Base-by-base conservation (phyloP, 2,329 filamentous ascomycete genomes). In the Cadophora sp. region DNA sequence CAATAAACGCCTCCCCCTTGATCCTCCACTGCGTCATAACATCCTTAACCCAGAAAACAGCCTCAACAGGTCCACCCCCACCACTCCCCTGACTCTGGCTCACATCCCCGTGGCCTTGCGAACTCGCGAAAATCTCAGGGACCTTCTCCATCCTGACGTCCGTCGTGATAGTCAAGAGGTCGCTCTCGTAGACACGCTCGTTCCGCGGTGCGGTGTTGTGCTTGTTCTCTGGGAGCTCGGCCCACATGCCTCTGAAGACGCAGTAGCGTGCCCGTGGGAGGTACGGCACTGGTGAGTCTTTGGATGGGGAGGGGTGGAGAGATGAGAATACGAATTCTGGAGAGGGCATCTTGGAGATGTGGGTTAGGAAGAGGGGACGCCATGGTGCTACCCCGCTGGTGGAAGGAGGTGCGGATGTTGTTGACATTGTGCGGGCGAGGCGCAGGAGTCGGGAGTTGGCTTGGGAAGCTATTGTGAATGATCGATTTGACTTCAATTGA, bases 81-180 rank as follows among this genome's bases (percentile, higher is more conserved):
- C 89, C 89, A 69, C 83, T 84, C 64, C 87, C 82, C 79, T 82
- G 71, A 73, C 80, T 76, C 59, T 79, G 75, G 6, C 75, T 76
- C 41, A 79, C 79, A 39, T 80, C 77, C 7, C 83, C 83, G 61
- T 83, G 79, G 8, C 81, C 83, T 27, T 79, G 77, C 13, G 81
- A 81, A 5, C 80, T 83, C 6, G 80, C 81, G 69, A 89, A 87
- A 3, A 98, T 79, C 78, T 97, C 90, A 2, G 83, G 82, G 0
- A 91, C 83, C 82, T 98, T 98, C 67, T 89, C 85, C 93, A 96
- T 97, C 55, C 95, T 87, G 9, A 87, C 87, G 78, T 98, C 96
- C 0, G 94, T 97, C 0, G 95, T 97, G 75, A 97, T 90, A 0
- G 91, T 90, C 3, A 91, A 86, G 73, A 95, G 81, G 71, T 98